Percentiles rank a stretch among this genome's conserved stretches.
phyloP scores from a whole-genome alignment of 352 stramenopile species.

The Phytophthora chlamydospora region DNA sequence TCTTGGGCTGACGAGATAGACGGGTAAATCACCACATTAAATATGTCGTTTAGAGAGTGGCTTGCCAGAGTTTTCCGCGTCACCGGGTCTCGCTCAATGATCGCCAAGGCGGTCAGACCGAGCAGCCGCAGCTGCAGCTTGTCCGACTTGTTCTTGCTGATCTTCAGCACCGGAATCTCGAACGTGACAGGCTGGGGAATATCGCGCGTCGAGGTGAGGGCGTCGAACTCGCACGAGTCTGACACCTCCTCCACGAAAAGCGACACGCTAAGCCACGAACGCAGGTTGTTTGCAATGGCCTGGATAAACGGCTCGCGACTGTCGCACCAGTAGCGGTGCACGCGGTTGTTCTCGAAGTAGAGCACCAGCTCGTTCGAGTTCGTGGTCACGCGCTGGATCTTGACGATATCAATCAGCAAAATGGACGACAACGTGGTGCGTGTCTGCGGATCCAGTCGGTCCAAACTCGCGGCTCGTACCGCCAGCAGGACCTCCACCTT shows the following conservation, averaged over 20 bases:
- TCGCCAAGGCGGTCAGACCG: slow-evolving; percentile 65
- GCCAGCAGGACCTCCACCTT: slow-evolving; percentile 78
- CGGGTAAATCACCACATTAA: slow-evolving; percentile 90
- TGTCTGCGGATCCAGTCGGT: slow-evolving; percentile 71
- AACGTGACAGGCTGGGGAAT: slow-evolving; percentile 84
- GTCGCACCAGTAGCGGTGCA: slow-evolving; percentile 89
- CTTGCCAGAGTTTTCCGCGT: slow-evolving; percentile 72
- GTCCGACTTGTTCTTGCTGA: slow-evolving; percentile 80
- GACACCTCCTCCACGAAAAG: slow-evolving; percentile 86
- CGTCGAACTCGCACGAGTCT: slow-evolving; percentile 86
- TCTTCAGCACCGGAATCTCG: slow-evolving; percentile 85
- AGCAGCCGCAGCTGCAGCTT: slow-evolving; percentile 79
- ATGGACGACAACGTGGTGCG: slow-evolving; percentile 81
- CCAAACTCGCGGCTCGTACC: slow-evolving; percentile 78
- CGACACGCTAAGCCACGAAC: slow-evolving; percentile 83
- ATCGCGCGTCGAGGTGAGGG: slow-evolving; percentile 73
- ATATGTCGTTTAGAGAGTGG: slow-evolving; percentile 79
- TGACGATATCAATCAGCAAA: slow-evolving; percentile 88
- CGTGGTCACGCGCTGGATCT: slow-evolving; percentile 85
- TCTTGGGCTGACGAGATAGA: slow-evolving; percentile 69
- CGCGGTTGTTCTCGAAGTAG: slow-evolving; percentile 88
- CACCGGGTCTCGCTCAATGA: slow-evolving; percentile 80
- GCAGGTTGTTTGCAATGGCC: slow-evolving; percentile 86
- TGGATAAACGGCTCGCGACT: slow-evolving; percentile 89
- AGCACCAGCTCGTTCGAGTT: slow-evolving; percentile 86